Percentiles rank a stretch among this genome's conserved stretches.
Conservation (phyloP, 176 grass and related monocot genomes). For the Zea mays region DNA sequence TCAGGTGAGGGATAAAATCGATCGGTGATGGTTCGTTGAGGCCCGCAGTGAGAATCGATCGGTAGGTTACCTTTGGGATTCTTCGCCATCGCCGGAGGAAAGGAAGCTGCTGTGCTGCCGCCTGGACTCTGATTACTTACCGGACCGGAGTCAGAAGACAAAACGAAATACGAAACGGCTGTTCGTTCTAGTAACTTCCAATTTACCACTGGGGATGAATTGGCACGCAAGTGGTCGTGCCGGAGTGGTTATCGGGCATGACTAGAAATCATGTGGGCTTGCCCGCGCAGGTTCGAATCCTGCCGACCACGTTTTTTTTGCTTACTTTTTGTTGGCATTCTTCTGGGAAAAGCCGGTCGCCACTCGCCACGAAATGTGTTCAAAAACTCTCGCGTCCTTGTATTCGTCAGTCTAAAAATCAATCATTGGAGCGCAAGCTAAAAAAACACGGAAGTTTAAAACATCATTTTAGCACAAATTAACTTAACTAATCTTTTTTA, state of each 20-base stretch:
- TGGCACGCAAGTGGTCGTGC: constrained; percentile 57
- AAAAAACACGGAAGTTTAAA: no score
- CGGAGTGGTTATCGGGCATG: constrained; percentile 99
- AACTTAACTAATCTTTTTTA: no score
- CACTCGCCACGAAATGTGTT: neutral
- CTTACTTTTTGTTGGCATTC: accelerated
- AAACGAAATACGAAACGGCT: neutral
- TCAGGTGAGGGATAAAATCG: neutral
- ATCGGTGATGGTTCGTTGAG: neutral
- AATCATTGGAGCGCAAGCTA: no score
- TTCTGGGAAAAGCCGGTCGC: neutral
- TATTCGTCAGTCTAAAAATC: no score
- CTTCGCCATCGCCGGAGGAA: constrained; percentile 22
- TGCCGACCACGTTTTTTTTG: constrained; percentile 63
- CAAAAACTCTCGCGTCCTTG: no score
- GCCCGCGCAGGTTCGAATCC: constrained; percentile 99
- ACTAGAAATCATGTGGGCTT: constrained; percentile 99
- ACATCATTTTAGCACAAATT: no score
- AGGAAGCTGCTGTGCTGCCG: neutral
- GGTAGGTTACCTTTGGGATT: constrained; percentile 9
- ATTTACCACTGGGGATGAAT: no score
- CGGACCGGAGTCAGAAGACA: neutral
- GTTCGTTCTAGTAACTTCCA: neutral
- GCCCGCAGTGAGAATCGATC: neutral
- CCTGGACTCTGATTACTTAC: neutral